Evolutionary conservation across 2,329 filamentous ascomycete genomes (phyloP).

Genomic region (Annulohypoxylon truncatum): DNA sequence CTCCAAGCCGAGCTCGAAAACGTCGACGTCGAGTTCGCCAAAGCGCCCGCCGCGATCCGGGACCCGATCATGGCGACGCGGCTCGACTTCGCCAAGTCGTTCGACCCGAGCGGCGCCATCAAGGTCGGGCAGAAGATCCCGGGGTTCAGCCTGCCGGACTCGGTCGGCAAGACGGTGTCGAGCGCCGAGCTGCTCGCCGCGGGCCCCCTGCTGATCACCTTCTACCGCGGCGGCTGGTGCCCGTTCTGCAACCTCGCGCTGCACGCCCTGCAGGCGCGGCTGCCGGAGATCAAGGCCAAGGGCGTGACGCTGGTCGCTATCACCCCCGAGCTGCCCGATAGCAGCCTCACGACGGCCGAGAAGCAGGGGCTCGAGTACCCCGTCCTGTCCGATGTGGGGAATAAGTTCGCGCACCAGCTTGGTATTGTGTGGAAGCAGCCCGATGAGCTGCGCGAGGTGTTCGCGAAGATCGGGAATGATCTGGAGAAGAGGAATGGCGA

Average conservation of each 20-base stretch:
- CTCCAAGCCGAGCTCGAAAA: not conserved
- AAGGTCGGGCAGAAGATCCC: conserved; percentile 2
- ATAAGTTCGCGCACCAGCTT: not conserved
- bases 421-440: conserved; percentile 5
- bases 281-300: conserved; percentile 10
- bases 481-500: conserved; percentile 2
- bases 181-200: not conserved
- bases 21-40: not conserved
- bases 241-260: conserved; percentile 11
- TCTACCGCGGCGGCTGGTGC: conserved; percentile 13
- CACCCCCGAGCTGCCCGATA: conserved; percentile 6
- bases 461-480: not conserved
- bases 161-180: not conserved
- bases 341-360: not conserved
- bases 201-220: conserved; percentile 5
- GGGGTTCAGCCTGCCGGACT: not conserved
- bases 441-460: not conserved
- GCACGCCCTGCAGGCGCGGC: not conserved
- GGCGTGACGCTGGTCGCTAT: conserved; percentile 11
- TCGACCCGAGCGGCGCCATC: conserved; percentile 3
- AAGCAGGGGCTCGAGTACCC: conserved; percentile 9
- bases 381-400: conserved; percentile 2
- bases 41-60: not conserved
- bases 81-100: not conserved
- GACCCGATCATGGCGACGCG: not conserved